phyloP scores from a whole-genome alignment of 345 rosid genomes.

The Eucalyptus decipiens region DNA sequence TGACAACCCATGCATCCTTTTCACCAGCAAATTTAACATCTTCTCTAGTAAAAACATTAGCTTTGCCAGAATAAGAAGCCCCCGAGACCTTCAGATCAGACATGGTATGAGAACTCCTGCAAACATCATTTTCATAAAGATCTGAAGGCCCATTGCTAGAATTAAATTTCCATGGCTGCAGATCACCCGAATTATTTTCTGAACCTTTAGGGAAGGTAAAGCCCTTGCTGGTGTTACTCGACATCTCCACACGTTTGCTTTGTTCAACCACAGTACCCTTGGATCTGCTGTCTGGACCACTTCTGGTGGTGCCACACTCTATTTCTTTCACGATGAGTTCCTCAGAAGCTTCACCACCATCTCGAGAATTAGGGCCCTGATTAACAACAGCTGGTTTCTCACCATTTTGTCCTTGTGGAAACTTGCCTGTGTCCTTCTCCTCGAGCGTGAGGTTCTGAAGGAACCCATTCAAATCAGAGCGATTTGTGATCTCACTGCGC shows the following conservation, averaged over 20 bases:
- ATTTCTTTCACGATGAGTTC: slow-evolving; percentile 91
- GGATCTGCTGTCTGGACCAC: slow-evolving; percentile 55
- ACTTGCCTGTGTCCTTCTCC: slow-evolving; percentile 24
- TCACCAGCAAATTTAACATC: slow-evolving; percentile 42
- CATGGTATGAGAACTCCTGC: slow-evolving; percentile 9
- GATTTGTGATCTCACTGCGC: slow-evolving; percentile 64
- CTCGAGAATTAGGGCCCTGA: slow-evolving; percentile 25
- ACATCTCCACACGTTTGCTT: slow-evolving; percentile 23
- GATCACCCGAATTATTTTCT: slow-evolving; percentile 36
- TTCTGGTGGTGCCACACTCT: slow-evolving; percentile 55
- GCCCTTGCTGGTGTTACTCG: slow-evolving; percentile 21
- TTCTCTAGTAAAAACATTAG: slow-evolving; percentile 39
- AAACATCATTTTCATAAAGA: slow-evolving; percentile 22
- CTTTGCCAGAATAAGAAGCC: slow-evolving; percentile 23
- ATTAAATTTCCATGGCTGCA: slow-evolving; percentile 41
- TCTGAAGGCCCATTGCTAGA: slow-evolving; percentile 32
- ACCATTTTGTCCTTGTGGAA: slow-evolving; percentile 24
- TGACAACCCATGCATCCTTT: slow-evolving; percentile 46
- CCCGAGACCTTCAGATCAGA: slow-evolving; percentile 13
- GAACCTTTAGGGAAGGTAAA: slow-evolving; percentile 45
- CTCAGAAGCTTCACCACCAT: slow-evolving; percentile 37
- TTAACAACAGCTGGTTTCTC: slow-evolving; percentile 2
- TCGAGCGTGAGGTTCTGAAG: slow-evolving; percentile 50
- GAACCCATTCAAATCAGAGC: slow-evolving; percentile 66
- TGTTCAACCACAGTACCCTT: slow-evolving; percentile 34